Evolutionary conservation across 208 protist species (phyloP).

Genomic region (Ichthyophonus hoferi): DNA sequence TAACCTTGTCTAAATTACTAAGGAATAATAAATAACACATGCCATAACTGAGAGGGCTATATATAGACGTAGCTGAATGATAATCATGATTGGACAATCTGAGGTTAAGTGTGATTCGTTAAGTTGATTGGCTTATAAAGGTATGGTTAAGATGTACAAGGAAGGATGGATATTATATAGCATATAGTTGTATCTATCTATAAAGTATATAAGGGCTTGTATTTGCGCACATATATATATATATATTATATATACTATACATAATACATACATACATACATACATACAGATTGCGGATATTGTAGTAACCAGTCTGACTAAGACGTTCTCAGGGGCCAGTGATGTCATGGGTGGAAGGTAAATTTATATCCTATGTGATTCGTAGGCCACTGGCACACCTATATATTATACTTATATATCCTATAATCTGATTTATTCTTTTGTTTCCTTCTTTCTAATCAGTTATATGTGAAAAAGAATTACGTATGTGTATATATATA

Average conservation of each 20-base stretch:
- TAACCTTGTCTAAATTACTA: too few relatives aligned
- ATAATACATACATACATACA: neutral
- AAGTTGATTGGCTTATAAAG: neutral
- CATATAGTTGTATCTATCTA: neutral
- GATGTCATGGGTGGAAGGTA: constrained; percentile 37
- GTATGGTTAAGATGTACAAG: neutral
- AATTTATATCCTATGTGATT: neutral
- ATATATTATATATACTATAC: too few relatives aligned
- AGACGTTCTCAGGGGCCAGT: constrained; percentile 21
- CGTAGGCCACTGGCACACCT: too few relatives aligned
- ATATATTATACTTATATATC: too few relatives aligned
- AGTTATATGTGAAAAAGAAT: too few relatives aligned
- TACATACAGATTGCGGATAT: neutral
- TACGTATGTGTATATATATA: too few relatives aligned
- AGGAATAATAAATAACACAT: too few relatives aligned
- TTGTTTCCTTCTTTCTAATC: neutral
- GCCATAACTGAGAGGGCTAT: too few relatives aligned
- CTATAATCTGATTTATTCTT: neutral
- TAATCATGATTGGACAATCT: neutral
- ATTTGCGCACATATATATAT: neutral
- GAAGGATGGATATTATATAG: too few relatives aligned
- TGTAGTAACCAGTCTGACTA: constrained; percentile 14
- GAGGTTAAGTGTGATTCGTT: too few relatives aligned
- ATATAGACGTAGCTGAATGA: too few relatives aligned
- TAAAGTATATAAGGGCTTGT: neutral